These are phyloP conservation scores for Paramecium biaurelia DNA, from an alignment of 73 alveolate species.

Conservation along the genomic window DNA sequence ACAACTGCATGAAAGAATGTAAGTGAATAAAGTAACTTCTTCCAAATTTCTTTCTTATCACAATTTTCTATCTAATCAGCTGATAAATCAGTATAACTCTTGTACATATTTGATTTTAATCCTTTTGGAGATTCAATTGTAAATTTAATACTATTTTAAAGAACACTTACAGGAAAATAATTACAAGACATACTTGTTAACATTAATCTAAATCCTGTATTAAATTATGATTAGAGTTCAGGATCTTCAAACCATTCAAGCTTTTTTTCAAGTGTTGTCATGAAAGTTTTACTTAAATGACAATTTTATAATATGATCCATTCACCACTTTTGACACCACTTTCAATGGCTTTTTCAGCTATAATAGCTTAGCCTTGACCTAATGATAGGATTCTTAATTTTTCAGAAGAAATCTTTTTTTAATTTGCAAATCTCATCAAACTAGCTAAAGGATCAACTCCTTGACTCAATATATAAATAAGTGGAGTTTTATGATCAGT, in stretches of 20 bases:
- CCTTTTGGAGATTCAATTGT: conserved; percentile 96
- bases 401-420: conserved; percentile 69
- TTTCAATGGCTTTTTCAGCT: conserved; percentile 95
- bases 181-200: conserved; percentile 97
- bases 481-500: conserved; percentile 89
- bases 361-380: conserved; percentile 99
- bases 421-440: conserved; percentile 33
- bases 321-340: conserved; percentile 95
- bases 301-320: conserved; percentile 99
- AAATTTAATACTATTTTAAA: conserved; percentile 92
- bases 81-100: conserved; percentile 77
- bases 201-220: conserved; percentile 92
- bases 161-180: conserved; percentile 95
- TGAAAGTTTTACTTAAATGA: conserved; percentile 97
- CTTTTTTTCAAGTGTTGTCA: conserved; percentile 97
- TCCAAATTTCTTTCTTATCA: conserved; percentile 83
- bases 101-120: conserved; percentile 77
- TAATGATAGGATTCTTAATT: conserved; percentile 90
- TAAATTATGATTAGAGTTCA: conserved; percentile 37
- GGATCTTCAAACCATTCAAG: conserved; percentile 76
- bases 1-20: conserved; percentile 98
- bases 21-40: conserved; percentile 81
- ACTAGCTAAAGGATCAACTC: conserved; percentile 56
- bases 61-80: conserved; percentile 86
- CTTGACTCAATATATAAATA: conserved; percentile 67